Base-by-base conservation (phyloP, 306 rosid genomes). In the Ochetophila trinervis region DNA sequence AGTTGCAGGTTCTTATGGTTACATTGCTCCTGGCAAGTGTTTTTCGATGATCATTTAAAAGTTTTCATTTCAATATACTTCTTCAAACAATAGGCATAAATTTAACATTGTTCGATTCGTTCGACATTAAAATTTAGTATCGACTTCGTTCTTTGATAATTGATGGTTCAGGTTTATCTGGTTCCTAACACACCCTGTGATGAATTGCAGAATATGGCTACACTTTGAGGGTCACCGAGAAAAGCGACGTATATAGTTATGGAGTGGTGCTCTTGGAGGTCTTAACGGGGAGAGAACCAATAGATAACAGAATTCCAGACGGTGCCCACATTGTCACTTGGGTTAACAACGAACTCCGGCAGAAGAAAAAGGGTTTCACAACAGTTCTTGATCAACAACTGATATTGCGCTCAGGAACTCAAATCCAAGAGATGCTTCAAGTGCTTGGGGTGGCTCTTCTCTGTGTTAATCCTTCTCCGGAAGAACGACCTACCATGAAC, bases 1-100 rank as follows among this genome's bases (percentile, higher is more conserved):
- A 2, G 86, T 92, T 60, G 98, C 96, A 17, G 98, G 98, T 35
- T 92, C 98, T 69, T 92, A 82, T 56, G 98, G 98, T 23, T 92
- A 92, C 80, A 92, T 92, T 51, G 98, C 98, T 70, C 98, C 98
- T 8, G 98, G 96, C 87, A 32, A 82, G 91, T 77, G 5, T 53
- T 75, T 15, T 63, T 50, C 51, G 8, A 37, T 30, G 8, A 50
- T 19, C 18, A 50, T 17, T 13, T 6, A 16, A 17, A 17, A 4
- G 8, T 17, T 50, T 16, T 50, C 17, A 2, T 18, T 16, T 16
- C 19, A 16, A 9, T 17, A 18, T 17, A 50, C 22, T 15, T 50
- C 17, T 1, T 40, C 8, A 7, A 0, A 40, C 45, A 8, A 1
- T 12, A 40, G 11, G 1, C 45, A 9, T 40, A 40, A 1, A 40